Evolutionary conservation across 2,329 filamentous ascomycete species (phyloP), one percentile per base, ranked within the genome.

Genomic region (Phialophora tarda): DNA sequence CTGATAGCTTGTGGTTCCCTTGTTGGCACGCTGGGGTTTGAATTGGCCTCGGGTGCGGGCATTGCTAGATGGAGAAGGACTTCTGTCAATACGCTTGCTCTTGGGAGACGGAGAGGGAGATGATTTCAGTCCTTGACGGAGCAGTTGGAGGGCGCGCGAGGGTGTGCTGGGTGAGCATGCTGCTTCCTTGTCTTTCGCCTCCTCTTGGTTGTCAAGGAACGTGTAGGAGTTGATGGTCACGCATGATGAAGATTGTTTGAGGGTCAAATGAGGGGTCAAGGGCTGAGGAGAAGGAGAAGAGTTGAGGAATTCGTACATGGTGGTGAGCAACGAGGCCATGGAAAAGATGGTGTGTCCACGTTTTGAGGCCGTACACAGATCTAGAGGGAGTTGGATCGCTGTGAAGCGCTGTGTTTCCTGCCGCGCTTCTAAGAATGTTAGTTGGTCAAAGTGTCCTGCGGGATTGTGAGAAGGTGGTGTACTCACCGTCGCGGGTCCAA

Each of bases 1-100:
- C 81, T 98, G 95, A 83, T 96, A 96, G 78, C 86, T 96, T 73
- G 88, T 91, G 62, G 92, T 96, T 65, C 93, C 93, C 78, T 95
- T 96, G 75, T 89, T 90, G 51, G 89, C 83, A 69, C 90, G 90
- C 75, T 93, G 91, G 44, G 94, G 92, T 77, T 93, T 92, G 83
- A 98, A 98, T 73, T 95, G 91, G 75, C 91, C 93, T 79, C 91
- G 89, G 73, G 91, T 92, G 75, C 93, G 90, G 78, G 93, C 89
- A 82, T 95, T 95, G 73, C 92, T 95, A 76, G 74, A 75, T 72
- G 73, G 74, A 23, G 59, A 70, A 73, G 73, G 56, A 71, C 78
- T 44, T 44, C 32, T 44, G 66, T 81, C 73, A 78, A 77, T 78
- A 77, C 76, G 78, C 28, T 51, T 28, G 21, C 28, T 44, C 32